A percentile compares a stretch with the other conserved stretches of the same genome.
These are phyloP conservation scores for Vinca minor DNA, from an alignment of 257 asterid species.

Conservation along the genomic window DNA sequence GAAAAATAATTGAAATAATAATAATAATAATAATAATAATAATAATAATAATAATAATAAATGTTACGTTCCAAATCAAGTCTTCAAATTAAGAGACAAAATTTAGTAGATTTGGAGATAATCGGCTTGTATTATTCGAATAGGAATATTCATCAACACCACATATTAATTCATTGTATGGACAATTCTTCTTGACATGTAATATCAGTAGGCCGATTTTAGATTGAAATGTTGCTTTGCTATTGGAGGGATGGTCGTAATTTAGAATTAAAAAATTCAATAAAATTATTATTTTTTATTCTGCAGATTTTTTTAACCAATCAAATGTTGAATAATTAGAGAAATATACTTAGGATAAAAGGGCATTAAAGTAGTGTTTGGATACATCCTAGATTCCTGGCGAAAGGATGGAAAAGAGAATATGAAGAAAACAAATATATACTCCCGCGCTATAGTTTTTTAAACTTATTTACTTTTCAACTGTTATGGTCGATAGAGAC, in stretches of 20 bases:
- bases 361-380: neutral
- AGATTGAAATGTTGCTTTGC: neutral
- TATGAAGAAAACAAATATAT: neutral
- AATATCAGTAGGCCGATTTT: neutral
- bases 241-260: neutral
- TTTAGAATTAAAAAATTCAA: neutral
- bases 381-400: neutral
- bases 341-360: neutral
- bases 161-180: neutral
- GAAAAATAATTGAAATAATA: too few species aligned
- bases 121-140: neutral
- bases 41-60: too few species aligned
- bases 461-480: too few species aligned
- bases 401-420: neutral
- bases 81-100: neutral
- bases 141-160: neutral
- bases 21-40: too few species aligned
- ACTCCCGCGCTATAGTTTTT: too few species aligned
- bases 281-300: neutral
- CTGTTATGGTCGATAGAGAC: neutral
- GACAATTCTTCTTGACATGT: conserved; percentile 2
- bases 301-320: neutral
- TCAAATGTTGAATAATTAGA: neutral
- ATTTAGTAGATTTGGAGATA: neutral
- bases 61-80: too few species aligned